Conservation (phyloP, 352 stramenopile genomes). For the Phytophthora brassicae region DNA sequence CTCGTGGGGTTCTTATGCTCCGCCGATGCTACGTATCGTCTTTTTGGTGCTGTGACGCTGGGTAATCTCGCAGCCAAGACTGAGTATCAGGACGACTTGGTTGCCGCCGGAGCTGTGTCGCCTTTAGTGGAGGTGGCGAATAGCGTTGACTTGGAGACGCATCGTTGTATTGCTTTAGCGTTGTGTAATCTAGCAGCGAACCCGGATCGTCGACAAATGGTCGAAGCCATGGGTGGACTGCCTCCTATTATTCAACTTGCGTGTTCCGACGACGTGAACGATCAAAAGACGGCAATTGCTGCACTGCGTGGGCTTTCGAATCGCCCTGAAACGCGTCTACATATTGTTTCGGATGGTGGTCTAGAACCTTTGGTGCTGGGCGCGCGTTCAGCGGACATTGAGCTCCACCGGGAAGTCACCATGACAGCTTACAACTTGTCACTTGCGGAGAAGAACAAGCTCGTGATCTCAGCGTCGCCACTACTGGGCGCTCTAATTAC, state of each 20-base stretch:
- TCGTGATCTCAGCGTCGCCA: slow-evolving; percentile 86
- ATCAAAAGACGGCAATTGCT: slow-evolving; percentile 92
- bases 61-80: slow-evolving; percentile 91
- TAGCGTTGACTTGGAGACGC: slow-evolving; percentile 92
- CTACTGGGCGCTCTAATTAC: slow-evolving; percentile 80
- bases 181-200: slow-evolving; percentile 95
- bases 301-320: slow-evolving; percentile 91
- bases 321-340: slow-evolving; percentile 76
- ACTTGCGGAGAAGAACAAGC: slow-evolving; percentile 95
- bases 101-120: slow-evolving; percentile 86
- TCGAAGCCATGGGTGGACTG: slow-evolving; percentile 93
- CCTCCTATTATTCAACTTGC: slow-evolving; percentile 95
- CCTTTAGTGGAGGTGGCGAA: slow-evolving; percentile 94
- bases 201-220: slow-evolving; percentile 74
- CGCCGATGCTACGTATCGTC: slow-evolving; percentile 92
- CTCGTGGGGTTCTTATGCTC: slow-evolving; percentile 96
- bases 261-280: slow-evolving; percentile 83
- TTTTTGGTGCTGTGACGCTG: slow-evolving; percentile 96
- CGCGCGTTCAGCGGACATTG: slow-evolving; percentile 60
- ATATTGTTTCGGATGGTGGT: slow-evolving; percentile 90
- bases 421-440: slow-evolving; percentile 92
- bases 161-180: slow-evolving; percentile 95
- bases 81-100: slow-evolving; percentile 77
- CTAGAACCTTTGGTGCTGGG: slow-evolving; percentile 89
- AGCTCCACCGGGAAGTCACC: slow-evolving; percentile 87